Conservation (phyloP, 106 monocot species). For the Dendrobium nobile region DNA sequence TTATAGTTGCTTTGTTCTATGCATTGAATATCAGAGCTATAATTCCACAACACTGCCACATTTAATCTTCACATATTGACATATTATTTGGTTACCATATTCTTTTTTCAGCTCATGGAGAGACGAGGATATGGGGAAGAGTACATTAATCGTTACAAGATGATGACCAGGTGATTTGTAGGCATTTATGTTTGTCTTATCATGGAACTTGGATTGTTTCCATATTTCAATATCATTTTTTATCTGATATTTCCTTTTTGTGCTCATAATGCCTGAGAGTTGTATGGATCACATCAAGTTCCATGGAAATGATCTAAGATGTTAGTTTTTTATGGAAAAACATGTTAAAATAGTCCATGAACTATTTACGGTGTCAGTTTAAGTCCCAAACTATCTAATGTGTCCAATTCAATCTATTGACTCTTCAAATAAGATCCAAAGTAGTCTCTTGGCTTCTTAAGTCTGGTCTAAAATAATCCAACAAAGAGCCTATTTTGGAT, state of each 20-base stretch:
- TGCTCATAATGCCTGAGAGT: background rate
- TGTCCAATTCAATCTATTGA: too few relatives aligned
- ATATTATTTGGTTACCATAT: background rate
- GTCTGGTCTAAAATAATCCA: too few relatives aligned
- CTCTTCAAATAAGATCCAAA: too few relatives aligned
- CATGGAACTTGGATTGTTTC: background rate
- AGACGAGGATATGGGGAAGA: conserved; percentile 92
- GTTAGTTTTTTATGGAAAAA: background rate
- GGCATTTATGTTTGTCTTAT: background rate
- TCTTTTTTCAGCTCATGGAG: conserved; percentile 77
- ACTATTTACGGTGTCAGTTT: too few relatives aligned
- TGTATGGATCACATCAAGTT: background rate
- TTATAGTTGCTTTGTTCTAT: background rate
- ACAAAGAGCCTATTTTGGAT: too few relatives aligned
- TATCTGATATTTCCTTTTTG: background rate
- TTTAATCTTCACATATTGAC: background rate
- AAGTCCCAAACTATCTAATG: too few relatives aligned
- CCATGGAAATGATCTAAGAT: background rate
- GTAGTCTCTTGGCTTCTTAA: too few relatives aligned
- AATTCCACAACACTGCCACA: background rate
- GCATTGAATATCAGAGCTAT: background rate
- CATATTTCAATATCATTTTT: background rate
- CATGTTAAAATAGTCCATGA: too few relatives aligned
- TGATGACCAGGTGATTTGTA: conserved; percentile 85
- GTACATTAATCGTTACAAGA: conserved; percentile 94